Percentiles rank a stretch among this genome's conserved stretches.
Conservation (phyloP, 2,329 filamentous ascomycete genomes). For the Botrytis hyacinthi region DNA sequence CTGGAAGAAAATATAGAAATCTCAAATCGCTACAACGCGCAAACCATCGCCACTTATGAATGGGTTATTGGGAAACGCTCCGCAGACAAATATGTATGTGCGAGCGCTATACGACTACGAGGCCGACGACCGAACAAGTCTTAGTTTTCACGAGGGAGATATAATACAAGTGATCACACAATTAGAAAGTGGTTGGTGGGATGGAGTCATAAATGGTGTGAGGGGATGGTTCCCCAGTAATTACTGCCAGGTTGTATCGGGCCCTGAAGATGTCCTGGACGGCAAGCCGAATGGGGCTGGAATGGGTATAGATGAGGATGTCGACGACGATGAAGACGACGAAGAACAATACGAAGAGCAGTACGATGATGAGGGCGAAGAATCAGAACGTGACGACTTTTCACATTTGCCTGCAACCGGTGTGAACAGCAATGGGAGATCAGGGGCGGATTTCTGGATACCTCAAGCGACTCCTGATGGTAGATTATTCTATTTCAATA, state of each 20-base stretch:
- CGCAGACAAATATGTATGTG: slow-evolving; percentile 77
- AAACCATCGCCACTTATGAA: slow-evolving; percentile 51
- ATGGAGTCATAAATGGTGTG: slow-evolving; percentile 94
- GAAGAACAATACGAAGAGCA: slow-evolving; percentile 64
- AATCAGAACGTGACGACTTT: slow-evolving; percentile 58
- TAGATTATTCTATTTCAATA: slow-evolving; percentile 96
- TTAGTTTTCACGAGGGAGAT: slow-evolving; percentile 96
- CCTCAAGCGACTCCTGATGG: slow-evolving; percentile 94
- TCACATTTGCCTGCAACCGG: slow-evolving; percentile 66
- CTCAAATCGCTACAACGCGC: slow-evolving; percentile 29
- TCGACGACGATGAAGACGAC: slow-evolving; percentile 64
- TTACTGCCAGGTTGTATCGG: slow-evolving; percentile 85
- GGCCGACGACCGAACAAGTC: slow-evolving; percentile 91
- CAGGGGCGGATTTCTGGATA: slow-evolving; percentile 96
- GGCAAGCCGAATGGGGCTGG: slow-evolving; percentile 54
- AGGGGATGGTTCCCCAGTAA: slow-evolving; percentile 99
- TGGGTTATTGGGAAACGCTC: slow-evolving; percentile 57
- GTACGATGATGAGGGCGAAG: slow-evolving; percentile 61
- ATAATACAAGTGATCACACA: slow-evolving; percentile 98
- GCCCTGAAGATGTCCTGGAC: slow-evolving; percentile 69
- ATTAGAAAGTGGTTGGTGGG: slow-evolving; percentile 98
- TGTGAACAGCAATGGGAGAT: slow-evolving; percentile 62
- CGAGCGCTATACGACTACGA: slow-evolving; percentile 97
- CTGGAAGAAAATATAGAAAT: slow-evolving; percentile 24
- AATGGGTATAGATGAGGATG: slow-evolving; percentile 53